Evolutionary conservation across 192 early-diverging fungal genomes (phyloP), one percentile per base, ranked within the genome.

Genomic region (Coemansia sp.): DNA sequence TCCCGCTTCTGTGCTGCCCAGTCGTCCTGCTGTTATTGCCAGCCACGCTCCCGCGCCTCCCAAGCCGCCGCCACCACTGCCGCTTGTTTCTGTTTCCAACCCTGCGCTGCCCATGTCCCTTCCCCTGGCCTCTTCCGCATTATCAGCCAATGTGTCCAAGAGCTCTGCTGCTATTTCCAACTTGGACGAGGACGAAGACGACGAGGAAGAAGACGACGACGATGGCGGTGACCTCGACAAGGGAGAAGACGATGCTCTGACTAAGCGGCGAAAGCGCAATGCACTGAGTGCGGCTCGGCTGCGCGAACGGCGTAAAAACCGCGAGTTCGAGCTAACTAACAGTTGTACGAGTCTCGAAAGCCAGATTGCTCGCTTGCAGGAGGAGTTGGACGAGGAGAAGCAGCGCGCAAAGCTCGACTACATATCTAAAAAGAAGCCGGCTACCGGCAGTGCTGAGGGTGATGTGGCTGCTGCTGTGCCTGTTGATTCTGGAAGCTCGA

Each of bases 271-370:
- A 23, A 77, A 77, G 43, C 71, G 79, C 58, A 82, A 82, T 47
- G 79, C 79, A 6, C 71, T 77, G 66, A 77, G 79, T 52, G 79
- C 79, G 0, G 79, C 79, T 21, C 69, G 79, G 3, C 65, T 82
- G 33, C 79, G 79, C 16, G 72, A 82, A 66, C 73, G 78, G 21
- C 78, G 78, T 65, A 77, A 77, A 62, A 77, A 55, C 21, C 59
- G 72, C 16, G 79, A 76, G 53, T 57, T 58, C 20, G 79, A 82
- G 57, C 66, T 81, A 39, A 68, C 52, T 7, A 53, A 21, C 14
- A 69, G 69, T 60, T 81, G 78, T 48, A 43, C 33, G 18, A 52
- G 66, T 33, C 78, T 81, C 2, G 73, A 75, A 58, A 26, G 52
- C 31, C 69, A 76, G 64, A 81, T 81, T 11, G 26, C 69, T 34